Evolutionary conservation across 1,284 basidiomycete genomes (phyloP).

Genomic region (Pascua guehoae): DNA sequence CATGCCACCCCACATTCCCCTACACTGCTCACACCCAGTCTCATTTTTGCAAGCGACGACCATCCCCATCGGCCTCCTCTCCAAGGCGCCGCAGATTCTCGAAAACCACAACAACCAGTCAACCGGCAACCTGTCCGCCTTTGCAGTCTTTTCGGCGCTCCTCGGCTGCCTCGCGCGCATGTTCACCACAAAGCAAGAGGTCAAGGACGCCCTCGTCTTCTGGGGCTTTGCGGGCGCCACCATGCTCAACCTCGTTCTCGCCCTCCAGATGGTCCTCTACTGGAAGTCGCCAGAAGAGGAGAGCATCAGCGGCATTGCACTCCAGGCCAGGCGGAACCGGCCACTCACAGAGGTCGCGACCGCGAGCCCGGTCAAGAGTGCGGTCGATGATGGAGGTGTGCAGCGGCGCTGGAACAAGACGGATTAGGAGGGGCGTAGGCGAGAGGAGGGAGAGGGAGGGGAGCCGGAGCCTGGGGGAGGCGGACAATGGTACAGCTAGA

Average conservation of each 20-base stretch:
- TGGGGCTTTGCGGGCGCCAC: constrained; percentile 78
- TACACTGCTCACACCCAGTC: constrained; percentile 25
- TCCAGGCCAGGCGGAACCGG: no score
- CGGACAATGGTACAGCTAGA: no score
- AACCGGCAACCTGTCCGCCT: constrained; percentile 85
- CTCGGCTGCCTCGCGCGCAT: constrained; percentile 79
- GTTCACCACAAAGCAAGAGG: constrained; percentile 83
- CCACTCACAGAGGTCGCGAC: no score
- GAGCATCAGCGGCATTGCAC: no score
- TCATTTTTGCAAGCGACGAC: constrained; percentile 70
- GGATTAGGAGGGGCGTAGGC: no score
- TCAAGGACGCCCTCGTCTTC: constrained; percentile 71
- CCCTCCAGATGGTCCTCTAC: constrained; percentile 74
- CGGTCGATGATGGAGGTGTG: no score
- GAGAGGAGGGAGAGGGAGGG: no score
- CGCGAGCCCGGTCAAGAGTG: no score
- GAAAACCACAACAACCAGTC: constrained; percentile 69
- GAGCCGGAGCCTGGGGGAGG: no score
- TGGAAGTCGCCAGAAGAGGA: constrained; percentile 53
- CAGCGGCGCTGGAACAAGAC: no score
- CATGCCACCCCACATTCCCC: no score
- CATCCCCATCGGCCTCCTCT: constrained; percentile 76
- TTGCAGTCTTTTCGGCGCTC: constrained; percentile 75
- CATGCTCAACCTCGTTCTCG: constrained; percentile 71
- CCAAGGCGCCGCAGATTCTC: constrained; percentile 80